Conservation (phyloP, 164 flowering plant species). For the Vitis cinerea region DNA sequence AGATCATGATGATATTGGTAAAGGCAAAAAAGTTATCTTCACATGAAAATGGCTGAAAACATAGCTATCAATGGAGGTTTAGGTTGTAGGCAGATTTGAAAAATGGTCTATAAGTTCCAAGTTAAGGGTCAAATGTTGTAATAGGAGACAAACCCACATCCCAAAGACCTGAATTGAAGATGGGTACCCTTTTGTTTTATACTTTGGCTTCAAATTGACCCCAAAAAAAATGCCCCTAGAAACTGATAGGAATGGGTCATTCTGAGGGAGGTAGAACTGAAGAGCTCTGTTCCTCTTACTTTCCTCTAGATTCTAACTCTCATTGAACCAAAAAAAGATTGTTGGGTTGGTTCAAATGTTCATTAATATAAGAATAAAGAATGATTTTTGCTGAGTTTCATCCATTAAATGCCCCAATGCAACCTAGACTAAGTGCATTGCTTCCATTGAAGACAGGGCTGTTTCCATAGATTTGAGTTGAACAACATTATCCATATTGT, state of each 20-base stretch:
- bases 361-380: too few species aligned
- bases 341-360: too few species aligned
- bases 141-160: background rate
- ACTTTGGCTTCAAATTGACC: too few species aligned
- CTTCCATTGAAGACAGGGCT: background rate
- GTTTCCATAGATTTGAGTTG: background rate
- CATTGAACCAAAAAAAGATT: too few species aligned
- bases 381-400: too few species aligned
- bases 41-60: background rate
- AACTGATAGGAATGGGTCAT: too few species aligned
- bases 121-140: conserved; percentile 2
- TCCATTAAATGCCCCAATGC: background rate
- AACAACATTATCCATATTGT: background rate
- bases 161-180: background rate
- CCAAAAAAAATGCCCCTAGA: too few species aligned
- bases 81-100: background rate
- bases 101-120: background rate
- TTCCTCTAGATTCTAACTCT: too few species aligned
- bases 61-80: conserved; percentile 5
- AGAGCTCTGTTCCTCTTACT: too few species aligned
- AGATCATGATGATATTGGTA: background rate
- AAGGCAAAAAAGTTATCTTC: background rate
- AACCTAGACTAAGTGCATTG: background rate
- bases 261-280: too few species aligned
- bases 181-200: too few species aligned